Conservation (phyloP, 2,329 filamentous ascomycete species). For the Fusarium anthophilum region DNA sequence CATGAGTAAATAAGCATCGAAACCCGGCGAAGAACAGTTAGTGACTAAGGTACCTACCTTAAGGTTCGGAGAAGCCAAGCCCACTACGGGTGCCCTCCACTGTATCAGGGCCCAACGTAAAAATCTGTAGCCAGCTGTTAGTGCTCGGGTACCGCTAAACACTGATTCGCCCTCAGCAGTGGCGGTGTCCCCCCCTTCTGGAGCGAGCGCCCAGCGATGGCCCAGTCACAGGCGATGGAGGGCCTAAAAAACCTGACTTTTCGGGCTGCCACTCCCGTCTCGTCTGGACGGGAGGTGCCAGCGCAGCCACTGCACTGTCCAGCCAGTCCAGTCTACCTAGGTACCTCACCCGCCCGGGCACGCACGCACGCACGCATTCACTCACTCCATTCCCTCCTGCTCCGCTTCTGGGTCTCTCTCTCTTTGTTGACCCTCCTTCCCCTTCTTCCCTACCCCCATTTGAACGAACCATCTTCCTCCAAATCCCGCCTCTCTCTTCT, state of each 20-base stretch:
- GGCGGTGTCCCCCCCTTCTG: constrained; percentile 39
- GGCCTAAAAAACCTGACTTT: constrained; percentile 46
- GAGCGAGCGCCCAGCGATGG: constrained; percentile 17
- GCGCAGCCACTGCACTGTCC: constrained; percentile 17
- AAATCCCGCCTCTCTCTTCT: constrained; percentile 43
- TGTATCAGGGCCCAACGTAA: constrained; percentile 36
- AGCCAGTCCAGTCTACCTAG: neutral
- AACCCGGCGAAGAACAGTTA: constrained; percentile 38
- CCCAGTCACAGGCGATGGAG: constrained; percentile 26
- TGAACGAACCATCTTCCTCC: constrained; percentile 41
- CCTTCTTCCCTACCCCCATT: constrained; percentile 41
- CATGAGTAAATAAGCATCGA: constrained; percentile 41
- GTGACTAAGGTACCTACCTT: neutral
- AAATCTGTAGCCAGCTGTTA: constrained; percentile 38
- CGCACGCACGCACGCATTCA: neutral
- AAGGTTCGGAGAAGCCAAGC: constrained; percentile 1
- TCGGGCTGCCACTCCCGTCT: constrained; percentile 39
- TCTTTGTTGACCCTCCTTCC: constrained; percentile 42
- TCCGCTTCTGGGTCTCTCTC: constrained; percentile 18
- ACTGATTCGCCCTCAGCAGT: constrained; percentile 34
- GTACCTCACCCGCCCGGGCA: neutral
- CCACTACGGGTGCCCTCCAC: constrained; percentile 14
- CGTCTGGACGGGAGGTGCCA: constrained; percentile 22
- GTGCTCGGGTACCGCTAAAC: constrained; percentile 37
- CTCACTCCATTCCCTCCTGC: constrained; percentile 34